These are phyloP conservation scores for Gremmenia infestans DNA, from an alignment of 2,329 filamentous ascomycete genomes.

Conservation along the genomic window DNA sequence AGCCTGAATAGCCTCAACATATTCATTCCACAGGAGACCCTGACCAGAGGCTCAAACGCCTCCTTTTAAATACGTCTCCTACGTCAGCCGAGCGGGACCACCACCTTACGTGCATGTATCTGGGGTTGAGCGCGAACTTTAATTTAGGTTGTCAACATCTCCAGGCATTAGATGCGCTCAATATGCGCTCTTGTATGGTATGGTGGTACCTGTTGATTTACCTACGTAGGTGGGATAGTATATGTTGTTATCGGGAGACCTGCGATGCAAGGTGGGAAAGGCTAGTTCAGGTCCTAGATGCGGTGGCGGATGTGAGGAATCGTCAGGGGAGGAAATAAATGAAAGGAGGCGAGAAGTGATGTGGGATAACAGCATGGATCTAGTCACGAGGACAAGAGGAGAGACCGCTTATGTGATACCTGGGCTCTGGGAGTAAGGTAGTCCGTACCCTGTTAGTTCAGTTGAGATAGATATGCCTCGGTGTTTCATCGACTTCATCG, in stretches of 20 bases:
- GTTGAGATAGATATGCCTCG: background rate
- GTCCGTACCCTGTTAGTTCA: background rate
- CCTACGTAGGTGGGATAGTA: background rate
- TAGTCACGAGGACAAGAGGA: background rate
- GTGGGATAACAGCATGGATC: no score
- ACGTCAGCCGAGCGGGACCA: background rate
- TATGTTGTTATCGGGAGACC: conserved; percentile 3
- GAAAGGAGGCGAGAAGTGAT: background rate
- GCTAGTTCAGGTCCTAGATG: background rate
- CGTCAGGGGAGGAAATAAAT: background rate
- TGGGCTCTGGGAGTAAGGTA: background rate
- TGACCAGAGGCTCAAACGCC: background rate
- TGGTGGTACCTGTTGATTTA: no score
- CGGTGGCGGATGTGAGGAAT: background rate
- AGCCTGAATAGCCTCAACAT: conserved; percentile 3
- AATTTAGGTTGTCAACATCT: background rate
- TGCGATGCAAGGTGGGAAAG: background rate
- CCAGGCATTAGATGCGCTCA: background rate
- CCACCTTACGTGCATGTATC: no score
- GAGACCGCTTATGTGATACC: background rate
- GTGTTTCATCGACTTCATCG: background rate
- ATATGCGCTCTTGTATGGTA: background rate
- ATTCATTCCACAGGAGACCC: background rate
- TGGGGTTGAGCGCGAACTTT: background rate
- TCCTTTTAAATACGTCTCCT: background rate